Evolutionary conservation across 2,329 filamentous ascomycete species (phyloP).

Genomic region (Colletotrichum karsti): DNA sequence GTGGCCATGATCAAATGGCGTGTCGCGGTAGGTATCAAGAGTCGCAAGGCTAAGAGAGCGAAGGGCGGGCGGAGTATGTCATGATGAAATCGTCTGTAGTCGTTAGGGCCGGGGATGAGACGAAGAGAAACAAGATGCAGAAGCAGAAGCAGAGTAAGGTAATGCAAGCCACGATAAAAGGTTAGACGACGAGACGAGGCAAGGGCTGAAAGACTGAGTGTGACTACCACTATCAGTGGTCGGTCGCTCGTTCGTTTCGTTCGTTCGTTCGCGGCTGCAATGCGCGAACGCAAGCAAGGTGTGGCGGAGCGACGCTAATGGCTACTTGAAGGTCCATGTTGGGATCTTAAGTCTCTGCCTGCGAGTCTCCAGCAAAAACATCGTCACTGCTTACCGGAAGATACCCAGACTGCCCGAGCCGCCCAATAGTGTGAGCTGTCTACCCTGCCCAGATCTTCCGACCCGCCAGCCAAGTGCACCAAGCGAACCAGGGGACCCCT

Average conservation of each 20-base stretch:
- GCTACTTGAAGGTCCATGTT: constrained; percentile 9
- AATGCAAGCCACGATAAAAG: neutral
- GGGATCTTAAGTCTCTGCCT: constrained; percentile 22
- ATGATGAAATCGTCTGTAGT: constrained; percentile 27
- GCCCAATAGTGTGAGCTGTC: neutral
- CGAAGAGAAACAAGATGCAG: constrained; percentile 12
- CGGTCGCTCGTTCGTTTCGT: too few relatives aligned
- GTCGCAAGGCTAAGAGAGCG: constrained; percentile 18
- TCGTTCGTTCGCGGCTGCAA: constrained; percentile 1
- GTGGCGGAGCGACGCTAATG: constrained; percentile 25
- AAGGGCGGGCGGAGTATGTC: constrained; percentile 3
- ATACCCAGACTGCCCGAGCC: neutral
- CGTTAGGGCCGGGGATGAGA: constrained; percentile 22
- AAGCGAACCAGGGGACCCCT: constrained; percentile 13
- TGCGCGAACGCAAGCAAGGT: constrained; percentile 10
- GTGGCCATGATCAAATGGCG: constrained; percentile 13
- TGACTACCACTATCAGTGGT: too few relatives aligned
- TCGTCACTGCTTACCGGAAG: constrained; percentile 18
- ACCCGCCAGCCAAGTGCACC: neutral
- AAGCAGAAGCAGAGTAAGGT: neutral
- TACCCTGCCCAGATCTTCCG: constrained; percentile 17
- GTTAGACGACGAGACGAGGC: neutral
- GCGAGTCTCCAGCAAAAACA: constrained; percentile 4
- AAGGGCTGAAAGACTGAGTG: neutral
- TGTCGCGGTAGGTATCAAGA: neutral